phyloP scores from a whole-genome alignment of 257 asterid species.

The Solanum megistacrolobum region DNA sequence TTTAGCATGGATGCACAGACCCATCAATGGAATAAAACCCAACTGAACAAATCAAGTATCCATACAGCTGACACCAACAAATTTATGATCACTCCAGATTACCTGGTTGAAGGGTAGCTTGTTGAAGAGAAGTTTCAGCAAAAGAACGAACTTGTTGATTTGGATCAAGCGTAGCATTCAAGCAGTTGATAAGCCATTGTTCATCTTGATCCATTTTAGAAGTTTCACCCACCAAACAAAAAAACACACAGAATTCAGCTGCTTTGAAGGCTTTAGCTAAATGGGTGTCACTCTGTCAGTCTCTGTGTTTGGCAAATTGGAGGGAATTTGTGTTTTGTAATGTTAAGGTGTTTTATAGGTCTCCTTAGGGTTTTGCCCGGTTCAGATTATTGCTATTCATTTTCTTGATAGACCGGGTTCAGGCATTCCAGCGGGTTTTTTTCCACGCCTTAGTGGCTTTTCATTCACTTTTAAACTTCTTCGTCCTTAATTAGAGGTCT shows the following conservation, averaged over 20 bases:
- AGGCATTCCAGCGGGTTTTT: not conserved
- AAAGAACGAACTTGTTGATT: slow-evolving; percentile 67
- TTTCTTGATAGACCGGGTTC: not conserved
- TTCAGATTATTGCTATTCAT: not conserved
- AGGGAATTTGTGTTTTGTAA: slow-evolving; percentile 46
- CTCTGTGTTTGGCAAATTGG: slow-evolving; percentile 15
- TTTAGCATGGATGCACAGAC: not conserved
- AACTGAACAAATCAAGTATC: not conserved
- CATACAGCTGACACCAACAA: not conserved
- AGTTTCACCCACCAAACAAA: not conserved
- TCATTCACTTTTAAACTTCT: not conserved
- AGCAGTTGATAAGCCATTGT: slow-evolving; percentile 76
- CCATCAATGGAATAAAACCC: not conserved
- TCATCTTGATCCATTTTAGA: slow-evolving; percentile 62
- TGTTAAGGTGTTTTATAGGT: slow-evolving; percentile 10
- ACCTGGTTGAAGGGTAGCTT: slow-evolving; percentile 92
- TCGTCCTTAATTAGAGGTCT: no score
- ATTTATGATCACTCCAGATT: not conserved
- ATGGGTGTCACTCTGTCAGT: not conserved
- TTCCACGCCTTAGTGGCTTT: not conserved
- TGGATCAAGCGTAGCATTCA: slow-evolving; percentile 85
- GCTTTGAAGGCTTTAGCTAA: not conserved
- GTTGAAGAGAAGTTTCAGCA: slow-evolving; percentile 86
- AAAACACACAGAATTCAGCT: not conserved
- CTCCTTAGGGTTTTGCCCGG: not conserved